Percentiles rank a stretch among this genome's conserved stretches.
phyloP scores from a whole-genome alignment of 352 stramenopile genomes.

The Thalassiosira livingstoniorum region DNA sequence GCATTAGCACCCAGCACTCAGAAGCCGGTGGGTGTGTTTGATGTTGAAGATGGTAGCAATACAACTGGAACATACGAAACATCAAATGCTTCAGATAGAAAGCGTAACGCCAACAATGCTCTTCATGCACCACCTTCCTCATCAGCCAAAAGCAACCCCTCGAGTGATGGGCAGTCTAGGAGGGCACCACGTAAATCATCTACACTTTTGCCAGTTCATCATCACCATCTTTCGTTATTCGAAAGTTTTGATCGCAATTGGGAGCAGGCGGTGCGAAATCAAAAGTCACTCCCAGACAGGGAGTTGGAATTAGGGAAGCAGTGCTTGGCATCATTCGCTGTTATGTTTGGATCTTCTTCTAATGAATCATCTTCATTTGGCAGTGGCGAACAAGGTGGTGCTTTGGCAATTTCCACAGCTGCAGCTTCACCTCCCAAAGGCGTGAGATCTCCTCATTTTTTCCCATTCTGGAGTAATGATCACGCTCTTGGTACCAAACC shows the following conservation, averaged over 20 bases:
- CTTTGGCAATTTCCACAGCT: too few relatives aligned
- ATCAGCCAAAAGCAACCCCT: not conserved
- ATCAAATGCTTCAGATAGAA: not conserved
- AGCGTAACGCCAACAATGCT: not conserved
- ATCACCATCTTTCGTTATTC: conserved; percentile 55
- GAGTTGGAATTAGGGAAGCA: conserved; percentile 47
- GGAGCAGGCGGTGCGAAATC: conserved; percentile 33
- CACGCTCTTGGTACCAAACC: not conserved
- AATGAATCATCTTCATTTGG: conserved; percentile 37
- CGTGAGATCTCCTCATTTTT: too few relatives aligned
- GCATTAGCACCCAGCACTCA: too few relatives aligned
- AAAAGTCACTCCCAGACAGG: conserved; percentile 14
- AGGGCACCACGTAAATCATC: not conserved
- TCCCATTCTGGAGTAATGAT: conserved; percentile 6
- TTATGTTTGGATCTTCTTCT: conserved; percentile 52
- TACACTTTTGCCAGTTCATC: not conserved
- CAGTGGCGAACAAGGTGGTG: conserved; percentile 14
- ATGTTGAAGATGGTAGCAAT: not conserved
- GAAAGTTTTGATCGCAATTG: conserved; percentile 68
- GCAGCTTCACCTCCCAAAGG: too few relatives aligned
- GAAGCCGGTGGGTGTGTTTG: not conserved
- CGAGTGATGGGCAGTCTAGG: not conserved
- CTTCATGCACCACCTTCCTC: too few relatives aligned
- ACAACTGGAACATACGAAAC: not conserved
- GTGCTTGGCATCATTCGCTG: conserved; percentile 58